Evolutionary conservation across 2,329 filamentous ascomycete species (phyloP).

Genomic region (Colletotrichum ledebouriae): DNA sequence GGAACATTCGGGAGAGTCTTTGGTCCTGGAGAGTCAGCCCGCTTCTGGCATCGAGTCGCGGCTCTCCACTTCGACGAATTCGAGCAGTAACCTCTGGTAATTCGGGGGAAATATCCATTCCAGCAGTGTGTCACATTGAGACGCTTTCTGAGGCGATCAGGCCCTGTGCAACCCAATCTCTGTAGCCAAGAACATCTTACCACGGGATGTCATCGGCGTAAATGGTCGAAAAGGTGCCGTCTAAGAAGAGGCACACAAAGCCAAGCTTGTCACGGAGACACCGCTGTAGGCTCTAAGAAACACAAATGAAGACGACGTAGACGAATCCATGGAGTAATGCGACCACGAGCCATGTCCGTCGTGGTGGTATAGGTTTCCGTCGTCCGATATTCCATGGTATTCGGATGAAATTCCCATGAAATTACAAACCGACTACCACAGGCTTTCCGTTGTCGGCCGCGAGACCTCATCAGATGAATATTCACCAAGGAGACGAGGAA

Average conservation of each 20-base stretch:
- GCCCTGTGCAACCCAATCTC: not conserved
- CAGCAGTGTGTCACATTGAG: conserved; percentile 31
- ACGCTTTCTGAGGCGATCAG: conserved; percentile 18
- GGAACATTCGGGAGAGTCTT: not conserved
- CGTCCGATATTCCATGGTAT: conserved; percentile 3
- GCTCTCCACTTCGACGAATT: conserved; percentile 15
- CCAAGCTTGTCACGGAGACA: conserved; percentile 20
- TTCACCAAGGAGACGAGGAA: conserved; percentile 10
- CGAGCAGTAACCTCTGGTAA: conserved; percentile 7
- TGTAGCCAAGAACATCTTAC: conserved; percentile 13
- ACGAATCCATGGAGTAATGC: not conserved
- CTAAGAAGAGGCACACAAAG: conserved; percentile 13
- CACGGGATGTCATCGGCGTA: conserved; percentile 19
- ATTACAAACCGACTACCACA: not conserved
- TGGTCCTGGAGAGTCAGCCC: not conserved
- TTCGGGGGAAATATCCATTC: conserved; percentile 28
- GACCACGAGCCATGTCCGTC: not conserved
- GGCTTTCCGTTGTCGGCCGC: conserved; percentile 14
- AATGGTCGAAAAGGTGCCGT: conserved; percentile 2
- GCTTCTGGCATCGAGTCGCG: conserved; percentile 10
- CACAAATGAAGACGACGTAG: not conserved
- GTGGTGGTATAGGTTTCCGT: not conserved
- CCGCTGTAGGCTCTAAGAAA: conserved; percentile 2
- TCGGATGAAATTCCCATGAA: conserved; percentile 14
- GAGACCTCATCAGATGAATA: conserved; percentile 8